Evolutionary conservation across 805 yeast genomes (phyloP).

Genomic region (Monosporozyma servazzii): DNA sequence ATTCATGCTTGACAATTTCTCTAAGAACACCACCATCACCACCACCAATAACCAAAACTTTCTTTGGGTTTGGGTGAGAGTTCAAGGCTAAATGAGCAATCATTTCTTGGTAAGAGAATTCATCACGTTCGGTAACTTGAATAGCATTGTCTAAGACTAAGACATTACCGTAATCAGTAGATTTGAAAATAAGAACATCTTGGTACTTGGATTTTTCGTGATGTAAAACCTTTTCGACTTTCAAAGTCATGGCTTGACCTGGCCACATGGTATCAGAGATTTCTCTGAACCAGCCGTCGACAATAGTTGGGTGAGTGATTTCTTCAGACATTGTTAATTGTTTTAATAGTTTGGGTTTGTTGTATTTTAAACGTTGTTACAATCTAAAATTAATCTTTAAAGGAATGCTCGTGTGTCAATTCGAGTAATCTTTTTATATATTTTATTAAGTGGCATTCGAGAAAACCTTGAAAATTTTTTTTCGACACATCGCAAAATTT

Average conservation of each 20-base stretch:
- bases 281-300: slow-evolving; percentile 93
- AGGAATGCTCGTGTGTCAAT: too few species aligned
- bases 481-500: not conserved
- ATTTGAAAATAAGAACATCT: slow-evolving; percentile 87
- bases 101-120: slow-evolving; percentile 97
- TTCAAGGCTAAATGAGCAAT: slow-evolving; percentile 87
- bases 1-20: slow-evolving; percentile 82
- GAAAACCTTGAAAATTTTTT: not conserved
- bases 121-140: slow-evolving; percentile 96
- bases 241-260: slow-evolving; percentile 91
- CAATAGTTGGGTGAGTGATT: slow-evolving; percentile 36
- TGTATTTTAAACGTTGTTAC: not conserved
- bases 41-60: slow-evolving; percentile 92
- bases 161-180: slow-evolving; percentile 91
- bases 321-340: slow-evolving; percentile 24
- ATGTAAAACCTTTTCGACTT: slow-evolving; percentile 79
- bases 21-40: slow-evolving; percentile 98
- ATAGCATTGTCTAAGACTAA: slow-evolving; percentile 90
- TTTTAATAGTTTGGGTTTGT: not conserved
- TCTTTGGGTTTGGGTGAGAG: slow-evolving; percentile 91
- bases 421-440: not conserved
- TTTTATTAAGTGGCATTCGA: not conserved
- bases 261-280: slow-evolving; percentile 96
- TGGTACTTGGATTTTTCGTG: slow-evolving; percentile 83
- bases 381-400: not conserved